Conservation (phyloP, 345 rosid genomes). For the Aurinia saxatilis region DNA sequence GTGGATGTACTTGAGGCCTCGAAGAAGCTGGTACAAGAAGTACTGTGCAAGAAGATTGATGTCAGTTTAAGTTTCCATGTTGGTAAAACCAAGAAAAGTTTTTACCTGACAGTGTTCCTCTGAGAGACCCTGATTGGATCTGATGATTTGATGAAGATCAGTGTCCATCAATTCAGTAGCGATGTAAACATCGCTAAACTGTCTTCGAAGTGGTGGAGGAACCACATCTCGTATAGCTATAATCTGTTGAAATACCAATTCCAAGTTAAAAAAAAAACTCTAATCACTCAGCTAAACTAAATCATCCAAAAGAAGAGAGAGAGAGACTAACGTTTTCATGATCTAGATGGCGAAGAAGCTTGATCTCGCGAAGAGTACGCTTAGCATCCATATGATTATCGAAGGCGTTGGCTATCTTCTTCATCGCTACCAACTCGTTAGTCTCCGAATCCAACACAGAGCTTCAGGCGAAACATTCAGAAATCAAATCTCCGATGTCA, state of each 20-base stretch:
- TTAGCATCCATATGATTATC: constrained; percentile 96
- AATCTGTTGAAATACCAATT: constrained; percentile 42
- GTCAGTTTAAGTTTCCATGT: neutral
- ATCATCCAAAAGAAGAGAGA: neutral
- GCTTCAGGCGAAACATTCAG: constrained; percentile 31
- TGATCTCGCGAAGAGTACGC: constrained; percentile 97
- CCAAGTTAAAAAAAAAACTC: neutral
- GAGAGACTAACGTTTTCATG: constrained; percentile 70
- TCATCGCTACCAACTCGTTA: constrained; percentile 88
- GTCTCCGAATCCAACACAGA: constrained; percentile 90
- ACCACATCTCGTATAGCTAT: constrained; percentile 73
- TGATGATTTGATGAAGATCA: constrained; percentile 91
- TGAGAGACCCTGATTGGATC: constrained; percentile 77
- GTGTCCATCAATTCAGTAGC: constrained; percentile 91
- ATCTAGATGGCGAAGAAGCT: constrained; percentile 92
- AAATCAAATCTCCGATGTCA: neutral
- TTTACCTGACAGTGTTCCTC: constrained; percentile 97
- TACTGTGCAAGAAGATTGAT: constrained; percentile 43
- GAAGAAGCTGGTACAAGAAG: constrained; percentile 87
- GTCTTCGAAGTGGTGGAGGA: constrained; percentile 82
- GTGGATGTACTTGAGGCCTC: constrained; percentile 93
- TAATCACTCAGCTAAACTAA: neutral
- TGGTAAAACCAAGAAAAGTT: neutral
- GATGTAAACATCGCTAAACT: constrained; percentile 82
- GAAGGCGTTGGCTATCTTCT: constrained; percentile 94